Evolutionary conservation across 1,284 basidiomycete genomes (phyloP).

Genomic region (Cutaneotrichosporon dermatis): DNA sequence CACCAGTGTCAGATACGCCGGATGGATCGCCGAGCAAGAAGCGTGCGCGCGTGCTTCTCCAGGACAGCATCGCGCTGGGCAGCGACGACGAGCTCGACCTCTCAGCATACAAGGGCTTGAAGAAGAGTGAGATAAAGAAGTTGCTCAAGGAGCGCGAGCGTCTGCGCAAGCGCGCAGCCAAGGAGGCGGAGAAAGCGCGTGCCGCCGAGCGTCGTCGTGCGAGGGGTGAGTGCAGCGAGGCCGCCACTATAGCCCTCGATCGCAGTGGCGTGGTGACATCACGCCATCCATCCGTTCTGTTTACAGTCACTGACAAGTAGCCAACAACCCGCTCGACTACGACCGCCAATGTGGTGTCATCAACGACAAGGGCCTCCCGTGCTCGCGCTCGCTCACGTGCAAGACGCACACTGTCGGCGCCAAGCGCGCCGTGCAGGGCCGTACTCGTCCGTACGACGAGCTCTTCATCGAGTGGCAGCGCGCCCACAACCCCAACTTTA

Average conservation of each 20-base stretch:
- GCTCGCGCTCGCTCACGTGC: conserved; percentile 94
- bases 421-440: conserved; percentile 84
- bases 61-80: conserved; percentile 23
- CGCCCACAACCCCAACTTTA: conserved; percentile 84
- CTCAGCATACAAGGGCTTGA: conserved; percentile 28
- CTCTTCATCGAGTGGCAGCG: conserved; percentile 90
- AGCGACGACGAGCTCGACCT: conserved; percentile 25
- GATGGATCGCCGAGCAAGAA: conserved; percentile 27
- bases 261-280: too few species aligned
- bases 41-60: conserved; percentile 49
- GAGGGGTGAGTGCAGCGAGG: conserved; percentile 53
- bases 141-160: conserved; percentile 36
- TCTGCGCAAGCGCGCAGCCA: conserved; percentile 65
- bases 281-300: too few species aligned
- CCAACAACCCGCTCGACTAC: conserved; percentile 69
- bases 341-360: conserved; percentile 96
- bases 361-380: conserved; percentile 89
- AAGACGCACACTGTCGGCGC: conserved; percentile 98
- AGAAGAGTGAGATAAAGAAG: conserved; percentile 43
- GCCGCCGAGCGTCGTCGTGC: conserved; percentile 64
- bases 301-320: conserved; percentile 15
- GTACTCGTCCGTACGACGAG: conserved; percentile 79
- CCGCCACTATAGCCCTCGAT: too few species aligned
- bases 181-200: conserved; percentile 52
- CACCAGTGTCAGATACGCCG: conserved; percentile 11